A percentile compares a stretch with the other conserved stretches of the same genome.
Evolutionary conservation across 78 protist species (phyloP).

Genomic region (Dictyostelium brefeldianum): DNA sequence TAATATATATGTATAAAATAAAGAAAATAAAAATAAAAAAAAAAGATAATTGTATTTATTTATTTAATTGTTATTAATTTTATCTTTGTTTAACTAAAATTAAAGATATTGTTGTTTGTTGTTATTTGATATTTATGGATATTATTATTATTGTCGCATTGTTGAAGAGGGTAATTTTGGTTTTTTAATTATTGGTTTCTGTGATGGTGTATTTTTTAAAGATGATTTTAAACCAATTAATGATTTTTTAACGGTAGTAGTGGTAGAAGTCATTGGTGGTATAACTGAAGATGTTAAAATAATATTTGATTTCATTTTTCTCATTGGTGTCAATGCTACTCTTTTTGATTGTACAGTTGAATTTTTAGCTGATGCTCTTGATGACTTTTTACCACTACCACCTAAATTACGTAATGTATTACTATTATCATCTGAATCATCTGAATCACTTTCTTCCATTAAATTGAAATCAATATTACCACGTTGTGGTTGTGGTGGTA

Average conservation of each 20-base stretch:
- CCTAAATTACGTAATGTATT: not conserved
- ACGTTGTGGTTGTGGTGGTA: not conserved
- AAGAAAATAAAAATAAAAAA: not conserved
- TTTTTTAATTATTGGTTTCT: too few species aligned
- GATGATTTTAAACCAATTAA: too few species aligned
- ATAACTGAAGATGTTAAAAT: not conserved
- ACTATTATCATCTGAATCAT: not conserved
- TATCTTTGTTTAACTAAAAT: conserved; percentile 25
- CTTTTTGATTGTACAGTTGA: not conserved
- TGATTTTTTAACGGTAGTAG: too few species aligned
- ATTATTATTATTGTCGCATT: not conserved
- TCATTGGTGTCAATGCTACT: not conserved
- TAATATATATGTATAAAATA: not conserved
- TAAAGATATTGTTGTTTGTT: conserved; percentile 2
- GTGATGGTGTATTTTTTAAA: too few species aligned
- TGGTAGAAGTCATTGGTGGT: too few species aligned
- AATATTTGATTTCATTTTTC: not conserved
- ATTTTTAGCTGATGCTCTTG: not conserved
- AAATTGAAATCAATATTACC: conserved; percentile 8
- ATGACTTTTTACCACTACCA: not conserved
- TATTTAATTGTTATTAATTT: not conserved
- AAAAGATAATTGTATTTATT: not conserved
- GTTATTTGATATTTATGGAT: too few species aligned
- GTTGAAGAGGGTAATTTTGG: not conserved
- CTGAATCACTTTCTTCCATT: conserved; percentile 20